Evolutionary conservation across 1,284 basidiomycete genomes (phyloP), one percentile per base, ranked within the genome.

Genomic region (Fomes fomentarius): DNA sequence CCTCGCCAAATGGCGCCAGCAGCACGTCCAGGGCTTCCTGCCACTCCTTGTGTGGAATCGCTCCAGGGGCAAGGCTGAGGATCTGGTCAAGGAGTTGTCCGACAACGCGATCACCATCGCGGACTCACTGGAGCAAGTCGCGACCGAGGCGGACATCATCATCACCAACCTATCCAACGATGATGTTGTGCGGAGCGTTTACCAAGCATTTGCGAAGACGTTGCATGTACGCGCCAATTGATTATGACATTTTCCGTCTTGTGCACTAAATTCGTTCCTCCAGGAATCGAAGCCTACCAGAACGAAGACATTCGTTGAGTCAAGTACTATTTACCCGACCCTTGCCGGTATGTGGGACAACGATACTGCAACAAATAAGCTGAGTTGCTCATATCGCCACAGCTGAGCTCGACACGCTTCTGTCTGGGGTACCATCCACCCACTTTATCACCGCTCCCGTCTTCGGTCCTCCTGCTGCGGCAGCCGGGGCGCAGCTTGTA

Each of bases 361-460:
- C n/a, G n/a, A n/a, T n/a, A n/a, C n/a, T n/a, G n/a, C n/a, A n/a
- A n/a, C n/a, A n/a, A n/a, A n/a, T n/a, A n/a, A n/a, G n/a, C n/a
- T n/a, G n/a, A n/a, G n/a, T n/a, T n/a, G 3, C 38, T 35, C n/a
- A 35, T 17, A 19, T 24, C 28, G 14, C 12, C 28, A 9, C 62
- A 85, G 84, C 82, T 57, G 82, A 92, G 67, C 77, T 96, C 19
- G 93, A 96, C 69, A 76, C 74, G 12, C 73, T 89, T 30, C 76
- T 94, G 41, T 83, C 87, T 1, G 71, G 78, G 30, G 74, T 85
- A 48, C 81, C 81, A 1, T 81, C 85, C 63, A 78, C 83, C 41
- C 81, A 81, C 63, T 84, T 94, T 66, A 80, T 96, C 56, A 84
- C 89, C 28, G 84, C 84, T 33, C 94, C 93, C 4, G 87, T 94